These are phyloP conservation scores for Dalbergia cultrata DNA, from an alignment of 306 rosid species.

Conservation along the genomic window DNA sequence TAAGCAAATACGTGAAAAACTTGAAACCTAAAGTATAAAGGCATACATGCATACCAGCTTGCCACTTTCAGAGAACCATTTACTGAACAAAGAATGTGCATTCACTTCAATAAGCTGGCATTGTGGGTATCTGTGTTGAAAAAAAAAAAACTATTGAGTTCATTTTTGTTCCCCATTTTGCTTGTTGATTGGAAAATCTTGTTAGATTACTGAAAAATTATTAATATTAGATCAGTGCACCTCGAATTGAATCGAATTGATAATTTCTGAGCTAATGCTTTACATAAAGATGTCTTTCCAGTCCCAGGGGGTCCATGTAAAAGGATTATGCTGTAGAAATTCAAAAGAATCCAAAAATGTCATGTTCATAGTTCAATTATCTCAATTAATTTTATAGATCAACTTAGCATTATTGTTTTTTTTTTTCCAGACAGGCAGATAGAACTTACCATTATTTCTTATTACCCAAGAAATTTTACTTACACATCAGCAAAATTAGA, in stretches of 20 bases:
- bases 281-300: constrained; percentile 95
- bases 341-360: constrained; percentile 25
- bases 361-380: constrained; percentile 26
- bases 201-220: constrained; percentile 12
- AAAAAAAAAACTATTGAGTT: constrained; percentile 31
- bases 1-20: constrained; percentile 15
- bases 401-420: background rate
- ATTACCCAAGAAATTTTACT: background rate
- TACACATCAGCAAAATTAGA: background rate
- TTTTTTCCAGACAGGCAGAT: too few relatives aligned
- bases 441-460: constrained; percentile 1
- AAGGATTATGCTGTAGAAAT: constrained; percentile 75
- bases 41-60: constrained; percentile 79
- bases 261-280: constrained; percentile 95
- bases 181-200: constrained; percentile 27
- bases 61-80: constrained; percentile 99
- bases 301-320: constrained; percentile 99
- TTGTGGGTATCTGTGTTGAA: constrained; percentile 73
- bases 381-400: constrained; percentile 2
- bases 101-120: constrained; percentile 90
- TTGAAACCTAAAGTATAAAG: constrained; percentile 35
- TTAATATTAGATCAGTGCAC: constrained; percentile 54
- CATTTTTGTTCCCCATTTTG: constrained; percentile 11
- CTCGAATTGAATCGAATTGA: constrained; percentile 81
- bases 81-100: constrained; percentile 98